phyloP scores from a whole-genome alignment of 1,139 yeast genomes.

The Geotrichum phurueaensis region DNA sequence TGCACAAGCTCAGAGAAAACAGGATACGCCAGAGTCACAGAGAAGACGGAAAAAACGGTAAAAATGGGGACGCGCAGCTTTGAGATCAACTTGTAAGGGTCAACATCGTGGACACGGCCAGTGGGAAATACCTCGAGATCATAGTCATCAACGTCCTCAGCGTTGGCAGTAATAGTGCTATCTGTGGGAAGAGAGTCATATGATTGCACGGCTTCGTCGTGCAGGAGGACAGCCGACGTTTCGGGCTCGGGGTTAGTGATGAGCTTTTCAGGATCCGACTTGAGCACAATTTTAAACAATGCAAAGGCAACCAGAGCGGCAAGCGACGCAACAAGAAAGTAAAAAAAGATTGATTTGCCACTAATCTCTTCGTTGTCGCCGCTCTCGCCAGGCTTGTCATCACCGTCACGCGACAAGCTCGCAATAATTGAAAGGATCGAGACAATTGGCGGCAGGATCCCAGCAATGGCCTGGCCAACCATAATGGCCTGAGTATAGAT shows the following conservation, averaged over 20 bases:
- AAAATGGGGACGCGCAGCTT: conserved; percentile 55
- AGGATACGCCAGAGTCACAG: conserved; percentile 75
- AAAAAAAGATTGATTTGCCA: conserved; percentile 45
- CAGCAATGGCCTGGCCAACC: conserved; percentile 94
- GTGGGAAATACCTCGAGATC: background rate
- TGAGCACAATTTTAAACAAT: background rate
- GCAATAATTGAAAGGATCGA: conserved; percentile 49
- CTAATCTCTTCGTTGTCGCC: background rate
- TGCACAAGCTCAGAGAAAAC: conserved; percentile 58
- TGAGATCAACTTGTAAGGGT: conserved; percentile 37
- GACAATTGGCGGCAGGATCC: conserved; percentile 80
- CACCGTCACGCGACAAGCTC: background rate
- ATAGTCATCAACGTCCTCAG: background rate
- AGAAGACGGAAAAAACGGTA: conserved; percentile 69
- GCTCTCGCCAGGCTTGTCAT: conserved; percentile 4
- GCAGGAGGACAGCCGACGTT: background rate
- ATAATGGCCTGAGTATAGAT: conserved; percentile 79
- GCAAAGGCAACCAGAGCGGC: conserved; percentile 48
- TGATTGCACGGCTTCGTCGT: background rate
- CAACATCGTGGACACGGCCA: background rate
- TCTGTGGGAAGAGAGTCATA: conserved; percentile 2
- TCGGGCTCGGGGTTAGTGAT: background rate
- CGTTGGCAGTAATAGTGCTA: background rate
- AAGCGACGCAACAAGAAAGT: conserved; percentile 67
- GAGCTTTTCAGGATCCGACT: background rate